phyloP scores from a whole-genome alignment of 495 filamentous ascomycete species.

The Aspergillus biplanus region DNA sequence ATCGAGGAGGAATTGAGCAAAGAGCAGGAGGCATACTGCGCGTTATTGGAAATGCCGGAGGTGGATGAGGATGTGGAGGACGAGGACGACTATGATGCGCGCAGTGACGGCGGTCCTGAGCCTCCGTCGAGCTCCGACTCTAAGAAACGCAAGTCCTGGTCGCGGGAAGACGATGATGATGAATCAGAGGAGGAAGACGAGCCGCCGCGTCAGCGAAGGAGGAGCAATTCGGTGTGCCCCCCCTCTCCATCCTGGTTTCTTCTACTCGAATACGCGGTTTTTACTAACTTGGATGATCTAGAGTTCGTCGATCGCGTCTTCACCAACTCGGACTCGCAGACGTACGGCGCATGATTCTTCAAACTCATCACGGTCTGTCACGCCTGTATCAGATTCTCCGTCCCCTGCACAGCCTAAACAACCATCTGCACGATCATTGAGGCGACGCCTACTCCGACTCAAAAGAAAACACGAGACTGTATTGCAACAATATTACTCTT shows the following conservation, averaged over 20 bases:
- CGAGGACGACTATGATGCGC: slow-evolving; percentile 44
- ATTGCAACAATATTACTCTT: slow-evolving; percentile 77
- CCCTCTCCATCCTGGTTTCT: neutral
- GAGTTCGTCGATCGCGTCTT: slow-evolving; percentile 61
- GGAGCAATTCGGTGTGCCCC: slow-evolving; percentile 79
- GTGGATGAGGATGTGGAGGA: slow-evolving; percentile 79
- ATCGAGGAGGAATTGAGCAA: slow-evolving; percentile 80
- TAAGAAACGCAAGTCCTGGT: slow-evolving; percentile 88
- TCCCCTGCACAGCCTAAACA: slow-evolving; percentile 62
- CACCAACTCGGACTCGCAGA: slow-evolving; percentile 47
- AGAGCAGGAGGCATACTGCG: slow-evolving; percentile 81
- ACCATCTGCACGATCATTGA: slow-evolving; percentile 69
- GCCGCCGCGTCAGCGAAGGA: slow-evolving; percentile 74
- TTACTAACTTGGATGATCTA: slow-evolving; percentile 42
- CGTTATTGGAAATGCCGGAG: slow-evolving; percentile 86
- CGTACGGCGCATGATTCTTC: slow-evolving; percentile 41
- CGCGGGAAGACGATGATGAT: slow-evolving; percentile 70
- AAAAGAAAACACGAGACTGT: slow-evolving; percentile 75
- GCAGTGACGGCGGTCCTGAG: slow-evolving; percentile 33
- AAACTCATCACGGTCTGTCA: slow-evolving; percentile 50
- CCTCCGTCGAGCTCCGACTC: slow-evolving; percentile 29
- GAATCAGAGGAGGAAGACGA: slow-evolving; percentile 66
- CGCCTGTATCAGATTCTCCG: slow-evolving; percentile 53
- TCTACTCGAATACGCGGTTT: neutral
- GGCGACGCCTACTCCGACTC: slow-evolving; percentile 70